Evolutionary conservation across 129 eudicot species (phyloP).

Genomic region (Escallonia herrerae): DNA sequence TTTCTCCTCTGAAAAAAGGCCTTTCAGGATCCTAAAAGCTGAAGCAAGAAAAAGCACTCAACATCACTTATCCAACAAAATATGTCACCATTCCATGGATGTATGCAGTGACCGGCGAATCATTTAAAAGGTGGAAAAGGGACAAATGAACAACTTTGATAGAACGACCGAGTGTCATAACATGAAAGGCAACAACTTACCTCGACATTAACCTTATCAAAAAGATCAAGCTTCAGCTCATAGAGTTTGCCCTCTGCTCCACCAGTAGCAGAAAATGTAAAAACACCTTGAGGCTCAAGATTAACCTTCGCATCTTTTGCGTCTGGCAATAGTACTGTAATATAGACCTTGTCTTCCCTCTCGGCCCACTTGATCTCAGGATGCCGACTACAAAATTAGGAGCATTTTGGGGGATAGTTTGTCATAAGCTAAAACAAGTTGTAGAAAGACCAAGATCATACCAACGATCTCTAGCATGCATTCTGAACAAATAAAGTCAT

Average conservation of each 20-base stretch:
- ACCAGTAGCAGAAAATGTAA: slow-evolving; percentile 58
- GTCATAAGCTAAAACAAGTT: neutral
- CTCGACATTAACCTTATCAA: slow-evolving; percentile 79
- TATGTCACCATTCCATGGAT: neutral
- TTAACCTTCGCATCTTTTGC: slow-evolving; percentile 76
- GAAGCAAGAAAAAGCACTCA: too few species aligned
- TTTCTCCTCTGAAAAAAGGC: neutral
- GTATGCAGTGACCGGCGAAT: neutral
- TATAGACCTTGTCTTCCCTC: slow-evolving; percentile 65
- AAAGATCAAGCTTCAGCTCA: slow-evolving; percentile 71
- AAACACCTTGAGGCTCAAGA: slow-evolving; percentile 78
- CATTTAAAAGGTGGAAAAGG: neutral
- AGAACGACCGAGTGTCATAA: too few species aligned
- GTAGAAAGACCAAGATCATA: neutral
- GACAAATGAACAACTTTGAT: too few species aligned
- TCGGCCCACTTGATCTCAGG: slow-evolving; percentile 98
- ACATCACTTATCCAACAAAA: too few species aligned
- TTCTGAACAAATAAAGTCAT: neutral
- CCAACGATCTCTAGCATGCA: neutral
- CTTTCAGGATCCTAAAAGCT: too few species aligned
- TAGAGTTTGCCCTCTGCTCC: slow-evolving; percentile 51
- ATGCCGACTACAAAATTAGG: slow-evolving; percentile 50
- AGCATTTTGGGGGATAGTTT: neutral
- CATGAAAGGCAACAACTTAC: slow-evolving; percentile 19
- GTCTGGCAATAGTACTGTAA: slow-evolving; percentile 76